Percentiles rank a stretch among this genome's conserved stretches.
Conservation (phyloP, 2,329 filamentous ascomycete genomes). For the Colletotrichum godetiae region DNA sequence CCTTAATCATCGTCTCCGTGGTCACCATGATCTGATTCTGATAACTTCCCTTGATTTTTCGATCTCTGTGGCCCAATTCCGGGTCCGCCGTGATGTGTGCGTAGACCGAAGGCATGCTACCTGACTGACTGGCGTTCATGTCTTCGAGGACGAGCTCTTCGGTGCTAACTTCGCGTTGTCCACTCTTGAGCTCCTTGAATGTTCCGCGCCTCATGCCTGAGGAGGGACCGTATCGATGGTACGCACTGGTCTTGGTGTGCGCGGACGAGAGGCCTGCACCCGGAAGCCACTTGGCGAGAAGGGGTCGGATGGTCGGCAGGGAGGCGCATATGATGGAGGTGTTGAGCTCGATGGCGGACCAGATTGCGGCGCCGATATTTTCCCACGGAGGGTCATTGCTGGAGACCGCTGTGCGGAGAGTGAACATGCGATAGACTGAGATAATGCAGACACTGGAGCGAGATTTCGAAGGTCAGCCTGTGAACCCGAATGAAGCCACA, state of each 20-base stretch:
- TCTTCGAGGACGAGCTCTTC: constrained; percentile 41
- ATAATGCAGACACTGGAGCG: constrained; percentile 45
- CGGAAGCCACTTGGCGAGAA: constrained; percentile 41
- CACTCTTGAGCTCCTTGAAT: constrained; percentile 30
- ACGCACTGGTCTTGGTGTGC: constrained; percentile 30
- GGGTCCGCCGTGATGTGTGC: constrained; percentile 16
- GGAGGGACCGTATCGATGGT: constrained; percentile 36
- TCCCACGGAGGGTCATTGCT: constrained; percentile 49
- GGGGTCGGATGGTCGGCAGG: constrained; percentile 48
- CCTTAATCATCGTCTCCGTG: background rate
- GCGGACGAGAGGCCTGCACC: constrained; percentile 36
- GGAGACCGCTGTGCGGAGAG: constrained; percentile 42
- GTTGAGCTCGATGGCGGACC: constrained; percentile 52
- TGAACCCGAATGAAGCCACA: too few species aligned
- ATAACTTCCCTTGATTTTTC: background rate
- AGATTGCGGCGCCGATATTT: constrained; percentile 45
- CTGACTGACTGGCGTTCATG: constrained; percentile 6
- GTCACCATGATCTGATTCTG: constrained; percentile 4
- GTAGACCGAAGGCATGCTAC: constrained; percentile 4
- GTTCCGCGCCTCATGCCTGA: constrained; percentile 18
- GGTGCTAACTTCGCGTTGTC: constrained; percentile 37
- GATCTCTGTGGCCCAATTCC: background rate
- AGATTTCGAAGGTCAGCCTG: too few species aligned
- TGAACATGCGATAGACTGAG: constrained; percentile 46
- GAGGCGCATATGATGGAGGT: constrained; percentile 52